Conservation (phyloP, 1,139 yeast species). For the Candida glucosophila region DNA sequence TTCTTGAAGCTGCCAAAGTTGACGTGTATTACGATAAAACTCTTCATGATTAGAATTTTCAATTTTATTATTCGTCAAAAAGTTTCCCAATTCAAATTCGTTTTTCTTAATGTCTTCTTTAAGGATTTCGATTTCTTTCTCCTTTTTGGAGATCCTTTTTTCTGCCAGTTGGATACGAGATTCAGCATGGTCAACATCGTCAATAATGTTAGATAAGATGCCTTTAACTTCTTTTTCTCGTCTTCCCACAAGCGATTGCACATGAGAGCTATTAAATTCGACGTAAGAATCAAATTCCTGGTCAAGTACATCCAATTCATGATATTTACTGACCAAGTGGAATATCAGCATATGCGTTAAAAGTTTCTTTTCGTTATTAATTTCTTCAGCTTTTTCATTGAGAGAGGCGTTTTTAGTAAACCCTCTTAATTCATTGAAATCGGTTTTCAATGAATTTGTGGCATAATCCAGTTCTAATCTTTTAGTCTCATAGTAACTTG, state of each 20-base stretch:
- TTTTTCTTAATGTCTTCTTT: slow-evolving; percentile 13
- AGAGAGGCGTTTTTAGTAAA: slow-evolving; percentile 18
- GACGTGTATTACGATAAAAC: slow-evolving; percentile 20
- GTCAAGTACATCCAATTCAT: slow-evolving; percentile 16
- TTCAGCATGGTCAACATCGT: slow-evolving; percentile 31
- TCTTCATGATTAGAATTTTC: slow-evolving; percentile 11
- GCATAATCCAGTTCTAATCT: slow-evolving; percentile 63
- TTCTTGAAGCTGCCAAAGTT: slow-evolving; percentile 33
- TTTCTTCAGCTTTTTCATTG: no score
- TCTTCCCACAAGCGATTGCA: slow-evolving; percentile 14
- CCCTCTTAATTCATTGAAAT: slow-evolving; percentile 50
- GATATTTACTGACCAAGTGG: slow-evolving; percentile 25
- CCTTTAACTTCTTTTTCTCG: slow-evolving; percentile 22
- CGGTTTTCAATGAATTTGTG: slow-evolving; percentile 55
- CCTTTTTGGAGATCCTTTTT: slow-evolving; percentile 26
- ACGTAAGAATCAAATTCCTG: slow-evolving; percentile 20
- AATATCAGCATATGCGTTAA: slow-evolving; percentile 32
- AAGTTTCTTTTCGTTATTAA: no score
- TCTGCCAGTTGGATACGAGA: slow-evolving; percentile 33
- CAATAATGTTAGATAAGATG: slow-evolving; percentile 18
- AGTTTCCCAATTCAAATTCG: slow-evolving; percentile 13
- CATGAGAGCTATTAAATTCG: slow-evolving; percentile 15
- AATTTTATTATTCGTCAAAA: slow-evolving; percentile 9
- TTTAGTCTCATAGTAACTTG: slow-evolving; percentile 55
- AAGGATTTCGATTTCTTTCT: slow-evolving; percentile 22